These are phyloP conservation scores for Beta corolliflora DNA, from an alignment of 179 eudicot species.

Conservation along the genomic window DNA sequence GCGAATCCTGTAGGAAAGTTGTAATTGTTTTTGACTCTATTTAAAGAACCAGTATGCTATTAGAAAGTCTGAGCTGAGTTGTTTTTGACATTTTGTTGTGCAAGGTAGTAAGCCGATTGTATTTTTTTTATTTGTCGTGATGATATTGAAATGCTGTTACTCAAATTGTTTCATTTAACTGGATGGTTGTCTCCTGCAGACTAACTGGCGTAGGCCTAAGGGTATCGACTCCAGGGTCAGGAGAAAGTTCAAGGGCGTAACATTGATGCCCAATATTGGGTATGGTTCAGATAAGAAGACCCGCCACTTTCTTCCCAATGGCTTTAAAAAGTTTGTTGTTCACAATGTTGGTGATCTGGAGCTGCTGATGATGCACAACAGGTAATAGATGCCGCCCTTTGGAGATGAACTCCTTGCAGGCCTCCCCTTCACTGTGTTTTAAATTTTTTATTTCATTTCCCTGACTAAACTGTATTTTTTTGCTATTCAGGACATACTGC, in stretches of 20 bases:
- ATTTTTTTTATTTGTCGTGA: no score
- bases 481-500: slow-evolving; percentile 47
- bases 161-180: no score
- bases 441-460: neutral
- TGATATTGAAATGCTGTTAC: no score
- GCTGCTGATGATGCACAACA: slow-evolving; percentile 69
- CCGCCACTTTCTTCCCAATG: slow-evolving; percentile 55
- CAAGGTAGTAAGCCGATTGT: no score
- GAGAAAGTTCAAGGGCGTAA: slow-evolving; percentile 63
- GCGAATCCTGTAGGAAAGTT: no score
- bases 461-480: no score
- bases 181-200: slow-evolving; percentile 26
- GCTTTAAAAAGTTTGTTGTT: slow-evolving; percentile 63
- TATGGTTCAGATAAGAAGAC: slow-evolving; percentile 70
- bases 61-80: no score
- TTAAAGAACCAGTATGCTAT: no score
- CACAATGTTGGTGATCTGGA: slow-evolving; percentile 59
- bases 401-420: neutral
- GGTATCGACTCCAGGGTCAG: slow-evolving; percentile 61
- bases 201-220: slow-evolving; percentile 62
- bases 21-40: no score
- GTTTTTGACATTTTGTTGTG: no score
- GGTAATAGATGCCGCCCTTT: slow-evolving; percentile 13
- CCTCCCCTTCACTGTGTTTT: neutral
- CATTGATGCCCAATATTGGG: slow-evolving; percentile 61